Conservation (phyloP, 805 yeast species). For the Saccharomycopsis sp. region DNA sequence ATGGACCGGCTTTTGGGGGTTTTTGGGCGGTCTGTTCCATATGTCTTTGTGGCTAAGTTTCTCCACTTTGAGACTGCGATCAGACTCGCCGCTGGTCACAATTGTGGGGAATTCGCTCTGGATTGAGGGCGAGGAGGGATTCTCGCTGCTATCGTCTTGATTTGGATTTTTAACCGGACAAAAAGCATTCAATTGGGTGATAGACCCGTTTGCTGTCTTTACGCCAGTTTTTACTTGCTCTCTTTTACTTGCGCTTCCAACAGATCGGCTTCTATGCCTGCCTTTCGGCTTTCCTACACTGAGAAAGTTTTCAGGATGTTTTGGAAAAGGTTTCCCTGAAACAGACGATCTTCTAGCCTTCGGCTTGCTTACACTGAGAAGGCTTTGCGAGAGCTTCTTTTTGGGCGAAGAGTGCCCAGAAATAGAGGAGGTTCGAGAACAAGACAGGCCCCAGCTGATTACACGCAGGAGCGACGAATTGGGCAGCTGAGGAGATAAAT, state of each 20-base stretch:
- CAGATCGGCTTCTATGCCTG: not conserved
- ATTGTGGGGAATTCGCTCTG: not conserved
- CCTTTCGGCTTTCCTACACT: not conserved
- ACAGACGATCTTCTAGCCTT: not conserved
- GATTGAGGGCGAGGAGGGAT: too few species aligned
- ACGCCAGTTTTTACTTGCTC: too few species aligned
- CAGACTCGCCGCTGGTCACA: constrained; percentile 3
- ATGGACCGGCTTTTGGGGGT: constrained; percentile 57
- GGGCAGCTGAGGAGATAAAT: not conserved
- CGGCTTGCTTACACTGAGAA: not conserved
- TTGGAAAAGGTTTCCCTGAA: too few species aligned
- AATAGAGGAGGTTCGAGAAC: not conserved
- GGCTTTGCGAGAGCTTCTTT: not conserved
- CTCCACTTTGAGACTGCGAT: constrained; percentile 24
- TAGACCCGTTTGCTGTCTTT: too few species aligned
- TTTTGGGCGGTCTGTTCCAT: constrained; percentile 64
- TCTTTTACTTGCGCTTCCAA: not conserved
- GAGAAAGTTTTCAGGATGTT: too few species aligned
- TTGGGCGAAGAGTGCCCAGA: not conserved
- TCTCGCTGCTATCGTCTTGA: not conserved
- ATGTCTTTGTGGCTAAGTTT: constrained; percentile 54
- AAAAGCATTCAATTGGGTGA: not conserved
- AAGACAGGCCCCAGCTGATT: not conserved
- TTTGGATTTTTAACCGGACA: not conserved
- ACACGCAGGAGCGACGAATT: not conserved